Conservation (phyloP, 2,329 filamentous ascomycete species). For the Penicillium sp. region DNA sequence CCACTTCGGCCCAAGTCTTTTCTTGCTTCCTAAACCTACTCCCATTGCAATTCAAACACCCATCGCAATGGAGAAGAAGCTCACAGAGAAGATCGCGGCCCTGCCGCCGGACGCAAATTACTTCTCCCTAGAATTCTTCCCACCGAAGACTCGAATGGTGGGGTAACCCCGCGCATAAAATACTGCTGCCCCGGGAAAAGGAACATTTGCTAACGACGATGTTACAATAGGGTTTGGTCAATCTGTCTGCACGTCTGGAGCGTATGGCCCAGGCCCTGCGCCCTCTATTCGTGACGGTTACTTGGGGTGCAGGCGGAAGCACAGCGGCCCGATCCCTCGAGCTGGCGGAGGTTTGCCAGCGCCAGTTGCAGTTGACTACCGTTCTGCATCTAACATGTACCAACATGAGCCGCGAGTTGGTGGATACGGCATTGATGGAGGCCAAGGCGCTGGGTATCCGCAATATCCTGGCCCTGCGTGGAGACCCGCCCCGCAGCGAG, state of each 20-base stretch:
- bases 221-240: slow-evolving; percentile 70
- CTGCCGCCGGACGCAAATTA: slow-evolving; percentile 79
- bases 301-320: slow-evolving; percentile 94
- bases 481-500: slow-evolving; percentile 84
- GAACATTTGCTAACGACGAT: slow-evolving; percentile 24
- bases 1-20: slow-evolving; percentile 19
- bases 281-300: slow-evolving; percentile 94
- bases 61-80: slow-evolving; percentile 75
- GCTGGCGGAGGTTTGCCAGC: slow-evolving; percentile 91
- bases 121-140: slow-evolving; percentile 99
- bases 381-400: slow-evolving; percentile 97
- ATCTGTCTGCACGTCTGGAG: slow-evolving; percentile 87
- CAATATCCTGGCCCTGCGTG: slow-evolving; percentile 89
- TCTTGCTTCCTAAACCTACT: slow-evolving; percentile 19
- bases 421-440: slow-evolving; percentile 87
- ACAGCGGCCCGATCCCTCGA: slow-evolving; percentile 90
- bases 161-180: slow-evolving; percentile 32
- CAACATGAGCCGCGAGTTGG: slow-evolving; percentile 85
- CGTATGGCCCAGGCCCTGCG: slow-evolving; percentile 91
- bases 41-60: slow-evolving; percentile 15
- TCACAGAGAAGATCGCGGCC: slow-evolving; percentile 92
- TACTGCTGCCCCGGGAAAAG: background rate
- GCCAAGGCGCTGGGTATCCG: slow-evolving; percentile 87
- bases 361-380: slow-evolving; percentile 87
- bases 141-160: slow-evolving; percentile 90